Percentiles rank a stretch among this genome's conserved stretches.
These are phyloP conservation scores for Vitis rupestris DNA, from an alignment of 164 flowering plant species.

Conservation along the genomic window DNA sequence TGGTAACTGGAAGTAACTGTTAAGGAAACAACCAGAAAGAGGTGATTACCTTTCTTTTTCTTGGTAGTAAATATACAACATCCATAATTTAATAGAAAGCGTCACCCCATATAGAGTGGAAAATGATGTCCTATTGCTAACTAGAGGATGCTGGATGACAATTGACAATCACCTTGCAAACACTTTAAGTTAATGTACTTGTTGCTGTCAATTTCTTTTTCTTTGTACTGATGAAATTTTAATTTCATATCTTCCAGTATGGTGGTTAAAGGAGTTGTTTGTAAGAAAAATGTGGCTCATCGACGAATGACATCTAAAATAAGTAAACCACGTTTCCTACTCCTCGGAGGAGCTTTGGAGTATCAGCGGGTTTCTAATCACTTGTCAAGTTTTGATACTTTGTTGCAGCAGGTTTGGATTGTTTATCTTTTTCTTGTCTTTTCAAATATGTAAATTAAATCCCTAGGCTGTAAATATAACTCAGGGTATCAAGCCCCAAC, in stretches of 20 bases:
- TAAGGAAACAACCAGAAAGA: not conserved
- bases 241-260: conserved; percentile 22
- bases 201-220: not conserved
- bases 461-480: no score
- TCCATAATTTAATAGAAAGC: no score
- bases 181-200: no score
- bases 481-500: no score
- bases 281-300: conserved; percentile 62
- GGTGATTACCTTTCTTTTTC: not conserved
- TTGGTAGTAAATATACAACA: no score
- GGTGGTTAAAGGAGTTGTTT: conserved; percentile 60
- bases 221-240: conserved; percentile 7
- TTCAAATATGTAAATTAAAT: not conserved
- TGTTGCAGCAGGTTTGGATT: conserved; percentile 49
- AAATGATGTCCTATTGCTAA: no score
- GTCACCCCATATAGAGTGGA: no score
- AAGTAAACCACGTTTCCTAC: conserved; percentile 41
- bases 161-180: not conserved
- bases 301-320: conserved; percentile 50
- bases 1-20: no score
- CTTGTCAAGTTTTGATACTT: conserved; percentile 52
- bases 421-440: conserved; percentile 5
- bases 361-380: conserved; percentile 50
- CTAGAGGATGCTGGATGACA: no score
- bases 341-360: conserved; percentile 61